These are phyloP conservation scores for Penicillium macrosclerotiorum DNA, from an alignment of 495 filamentous ascomycete species.

Conservation along the genomic window DNA sequence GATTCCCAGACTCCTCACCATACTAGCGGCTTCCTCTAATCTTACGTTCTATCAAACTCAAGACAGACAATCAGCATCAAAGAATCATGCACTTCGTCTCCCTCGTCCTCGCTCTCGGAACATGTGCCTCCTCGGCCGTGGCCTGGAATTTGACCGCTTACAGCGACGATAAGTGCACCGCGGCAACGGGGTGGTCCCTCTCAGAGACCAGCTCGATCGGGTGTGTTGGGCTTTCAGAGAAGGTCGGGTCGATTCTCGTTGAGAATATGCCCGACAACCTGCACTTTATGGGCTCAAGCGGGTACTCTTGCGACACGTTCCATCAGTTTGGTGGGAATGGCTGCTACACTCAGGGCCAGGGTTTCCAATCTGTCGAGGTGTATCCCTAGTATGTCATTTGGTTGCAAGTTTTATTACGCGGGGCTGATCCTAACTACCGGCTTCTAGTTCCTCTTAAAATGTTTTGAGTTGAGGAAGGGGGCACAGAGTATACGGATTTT, in stretches of 20 bases:
- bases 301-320: not conserved
- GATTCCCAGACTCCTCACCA: too few relatives aligned
- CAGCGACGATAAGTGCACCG: conserved; percentile 6
- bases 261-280: conserved; percentile 4
- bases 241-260: not conserved
- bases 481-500: too few relatives aligned
- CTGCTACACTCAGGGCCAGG: conserved; percentile 6
- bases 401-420: too few relatives aligned
- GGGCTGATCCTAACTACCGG: too few relatives aligned
- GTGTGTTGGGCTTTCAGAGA: not conserved
- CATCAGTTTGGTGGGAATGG: conserved; percentile 6
- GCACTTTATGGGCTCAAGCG: conserved; percentile 2
- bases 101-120: too few relatives aligned
- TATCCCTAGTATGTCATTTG: not conserved
- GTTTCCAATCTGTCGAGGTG: not conserved
- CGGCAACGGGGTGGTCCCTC: not conserved
- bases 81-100: too few relatives aligned
- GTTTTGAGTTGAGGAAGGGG: too few relatives aligned
- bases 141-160: conserved; percentile 8
- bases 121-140: conserved; percentile 2
- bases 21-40: too few relatives aligned
- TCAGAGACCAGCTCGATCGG: not conserved
- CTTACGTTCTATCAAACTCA: too few relatives aligned
- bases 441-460: too few relatives aligned
- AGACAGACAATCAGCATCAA: too few relatives aligned